Base-by-base conservation (phyloP, 2,329 filamentous ascomycete genomes). In the Myriosclerotinia curreyana region DNA sequence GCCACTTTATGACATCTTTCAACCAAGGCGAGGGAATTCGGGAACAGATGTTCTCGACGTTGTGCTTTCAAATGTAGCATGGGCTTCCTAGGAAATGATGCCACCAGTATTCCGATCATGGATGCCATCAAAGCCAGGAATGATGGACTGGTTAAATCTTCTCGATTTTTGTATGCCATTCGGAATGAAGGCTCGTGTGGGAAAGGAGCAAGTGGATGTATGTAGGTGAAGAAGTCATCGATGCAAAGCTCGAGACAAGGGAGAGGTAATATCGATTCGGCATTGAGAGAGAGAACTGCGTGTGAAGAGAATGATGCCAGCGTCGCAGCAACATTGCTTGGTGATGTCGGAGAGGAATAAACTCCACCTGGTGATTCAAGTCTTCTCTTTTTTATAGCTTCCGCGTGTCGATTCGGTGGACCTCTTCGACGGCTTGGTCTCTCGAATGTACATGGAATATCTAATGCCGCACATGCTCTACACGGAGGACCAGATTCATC, bases 161-260 rank as follows among this genome's bases (percentile, higher is more conserved):
- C 84, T 42, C 89, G 81, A 62, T 82, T 82, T 9, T 81, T 81
- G 74, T 91, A 90, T 1, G 86, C 86, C 66, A 86, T 82, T 28
- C 89, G 83, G 74, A 93, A 92, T 5, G 88, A 89, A 0, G 89
- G 88, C 73, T 92, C 88, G 74, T 93, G 90, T 0, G 90, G 90
- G 64, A 93, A 92, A 0, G 90, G 90, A 65, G 84, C 85, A 11
- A 93, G 81, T 1, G 90, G 90, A 70, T 92, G 88, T 61, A 92
- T 88, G 74, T 92, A 92, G 22, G 87, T 91, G 76, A 92, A 93
- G 80, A 91, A 93, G 77, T 93, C 90, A 74, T 92, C 88, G 64
- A 93, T 83, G 20, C 92, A 80, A 2, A 88, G 81, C 70, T 88
- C 82, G 60, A 93, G 78, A 14, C 88, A 85, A 9, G 84, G 82